Base-by-base conservation (phyloP, 306 rosid species). In the Lathyrus aphaca region DNA sequence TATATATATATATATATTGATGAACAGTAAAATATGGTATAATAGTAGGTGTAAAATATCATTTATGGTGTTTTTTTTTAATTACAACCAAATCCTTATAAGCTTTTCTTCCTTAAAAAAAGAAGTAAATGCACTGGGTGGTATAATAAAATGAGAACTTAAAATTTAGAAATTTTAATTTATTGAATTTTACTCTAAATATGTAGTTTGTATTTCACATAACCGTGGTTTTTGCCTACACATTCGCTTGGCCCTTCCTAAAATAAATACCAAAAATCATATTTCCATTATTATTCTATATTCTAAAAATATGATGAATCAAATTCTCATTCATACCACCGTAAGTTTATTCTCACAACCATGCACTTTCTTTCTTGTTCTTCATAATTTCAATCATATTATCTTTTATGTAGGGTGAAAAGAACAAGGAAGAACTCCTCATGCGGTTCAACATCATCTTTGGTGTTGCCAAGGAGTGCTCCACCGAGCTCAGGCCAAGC, bases 401-500 rank as follows among this genome's bases (percentile, higher is more conserved):
- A 0, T 1, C 7, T 12, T 40, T 19, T 40, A 37, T n/a, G 30
- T 45, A 37, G 30, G 48, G 53, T 42, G 69, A 43, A 27, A 64
- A 16, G 23, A 12, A 17, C 30, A 11, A 14, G 62, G 40, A 56
- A 56, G 39, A 38, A 39, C 15, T 59, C 73, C 15, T 66, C 9
- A 76, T 76, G 80, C 71, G 80, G 5, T 53, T 27, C 70, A 13
- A 64, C 58, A 8, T 56, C 56, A 5, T 37, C 21, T 32, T 44
- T 42, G 16, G 25, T 12, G 54, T 11, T n/a, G 75, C 75, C 72
- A 75, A 35, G 71, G 68, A 59, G 8, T 50, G 58, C 46, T 32
- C 78, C 4, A 66, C 68, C 9, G 59, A 67, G 27, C 35, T 78
- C 11, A 59, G 32, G 5, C 66, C 79, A 0, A 62, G 78, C 64